Base-by-base conservation (phyloP, 2,329 filamentous ascomycete genomes). In the Penicillium sp. region DNA sequence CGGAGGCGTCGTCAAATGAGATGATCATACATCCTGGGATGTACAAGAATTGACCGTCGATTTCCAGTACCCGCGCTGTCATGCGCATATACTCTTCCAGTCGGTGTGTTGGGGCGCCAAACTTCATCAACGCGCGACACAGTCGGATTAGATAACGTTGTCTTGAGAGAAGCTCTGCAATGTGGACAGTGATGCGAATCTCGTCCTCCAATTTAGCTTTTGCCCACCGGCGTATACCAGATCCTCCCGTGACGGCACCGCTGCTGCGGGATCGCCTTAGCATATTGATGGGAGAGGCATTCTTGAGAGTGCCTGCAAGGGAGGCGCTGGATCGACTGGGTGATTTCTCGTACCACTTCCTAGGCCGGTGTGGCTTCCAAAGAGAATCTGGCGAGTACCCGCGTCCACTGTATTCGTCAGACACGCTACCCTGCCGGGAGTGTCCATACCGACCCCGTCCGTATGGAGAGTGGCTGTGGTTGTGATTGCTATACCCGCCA, bases 1-100 rank as follows among this genome's bases (percentile, higher is more conserved):
- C 80, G 6, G 74, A 66, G 10, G 72, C 59, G 53, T 81, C 79
- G 54, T 87, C 92, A 70, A 97, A 96, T 4, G 91, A 94, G 70
- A 96, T 89, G 57, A 97, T 90, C 93, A 97, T 97, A 70, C 91
- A 96, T 0, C 91, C 91, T 0, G 93, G 92, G 33, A 96, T 86
- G 72, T 96, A 97, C 22, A 96, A 79, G 67, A 95, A 96, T 69
- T 96, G 92, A 6, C 89, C 89, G 64, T 96, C 90, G 16, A 96
- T 93, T 74, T 93, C 90, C 39, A 97, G 83, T 1, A 95, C 90
- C n/a, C 90, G 85, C 1, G 93, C 89, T 9, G 90, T 92, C 90
- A 94, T 96, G 62, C 85, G 88, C 85, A 97, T 88, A 74, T 96
- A 96, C 72, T 96, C 80, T 75, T 97, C 93, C 19, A 97, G 80